Percentiles rank a stretch among this genome's conserved stretches.
Evolutionary conservation across 2,329 filamentous ascomycete species (phyloP).

Genomic region (Huntiella abstrusa): DNA sequence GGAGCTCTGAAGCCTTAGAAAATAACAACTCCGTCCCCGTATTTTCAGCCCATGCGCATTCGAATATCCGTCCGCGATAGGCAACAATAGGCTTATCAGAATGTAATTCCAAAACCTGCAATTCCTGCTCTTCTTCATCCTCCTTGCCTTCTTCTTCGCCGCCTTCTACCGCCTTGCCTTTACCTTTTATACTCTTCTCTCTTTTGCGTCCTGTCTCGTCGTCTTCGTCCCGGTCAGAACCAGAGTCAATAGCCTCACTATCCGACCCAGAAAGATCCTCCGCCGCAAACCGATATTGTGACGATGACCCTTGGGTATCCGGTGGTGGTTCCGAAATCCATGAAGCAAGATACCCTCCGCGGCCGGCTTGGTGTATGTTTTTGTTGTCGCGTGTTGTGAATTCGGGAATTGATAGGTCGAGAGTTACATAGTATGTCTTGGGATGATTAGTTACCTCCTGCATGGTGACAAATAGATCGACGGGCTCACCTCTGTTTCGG

Average conservation of each 20-base stretch:
- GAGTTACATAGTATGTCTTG: slow-evolving; percentile 44
- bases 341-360: slow-evolving; percentile 15
- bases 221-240: slow-evolving; percentile 16
- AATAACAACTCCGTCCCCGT: slow-evolving; percentile 75
- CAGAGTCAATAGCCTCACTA: slow-evolving; percentile 16
- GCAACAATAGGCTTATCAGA: slow-evolving; percentile 57
- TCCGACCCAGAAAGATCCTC: slow-evolving; percentile 15
- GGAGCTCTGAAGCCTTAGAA: slow-evolving; percentile 26
- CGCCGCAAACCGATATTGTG: slow-evolving; percentile 12
- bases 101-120: slow-evolving; percentile 75
- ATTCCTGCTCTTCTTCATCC: slow-evolving; percentile 18
- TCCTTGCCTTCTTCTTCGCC: slow-evolving; percentile 3
- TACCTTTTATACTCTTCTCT: neutral
- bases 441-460: neutral
- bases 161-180: slow-evolving; percentile 1
- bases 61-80: slow-evolving; percentile 61
- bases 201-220: neutral
- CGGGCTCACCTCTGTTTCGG: slow-evolving; percentile 36
- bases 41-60: slow-evolving; percentile 63
- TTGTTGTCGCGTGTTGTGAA: slow-evolving; percentile 19
- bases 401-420: slow-evolving; percentile 43
- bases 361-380: slow-evolving; percentile 11
- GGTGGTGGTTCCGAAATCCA: slow-evolving; percentile 14
- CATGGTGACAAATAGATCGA: neutral
- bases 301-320: neutral